phyloP scores from a whole-genome alignment of 2,329 filamentous ascomycete genomes.

The Dactylonectria macrodidyma region DNA sequence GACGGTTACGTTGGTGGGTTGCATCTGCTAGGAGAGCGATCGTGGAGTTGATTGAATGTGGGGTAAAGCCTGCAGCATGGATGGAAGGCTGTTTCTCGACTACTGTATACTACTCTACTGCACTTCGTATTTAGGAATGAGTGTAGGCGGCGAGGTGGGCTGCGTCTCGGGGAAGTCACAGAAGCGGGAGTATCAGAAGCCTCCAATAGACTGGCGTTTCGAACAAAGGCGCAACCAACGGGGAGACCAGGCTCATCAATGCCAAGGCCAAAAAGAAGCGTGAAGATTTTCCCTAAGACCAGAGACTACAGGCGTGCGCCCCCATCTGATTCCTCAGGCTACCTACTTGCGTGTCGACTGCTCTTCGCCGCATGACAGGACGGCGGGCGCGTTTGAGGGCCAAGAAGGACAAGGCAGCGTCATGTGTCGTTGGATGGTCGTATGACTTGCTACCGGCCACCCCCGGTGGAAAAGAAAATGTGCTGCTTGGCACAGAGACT shows the following conservation, averaged over 20 bases:
- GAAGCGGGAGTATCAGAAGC: slow-evolving; percentile 18
- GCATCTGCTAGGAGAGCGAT: slow-evolving; percentile 17
- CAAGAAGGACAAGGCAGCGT: not conserved
- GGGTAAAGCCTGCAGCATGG: not conserved
- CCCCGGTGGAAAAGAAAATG: not conserved
- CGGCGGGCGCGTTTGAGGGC: not conserved
- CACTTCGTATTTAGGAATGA: not conserved
- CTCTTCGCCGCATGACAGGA: not conserved
- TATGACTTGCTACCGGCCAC: not conserved
- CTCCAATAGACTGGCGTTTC: slow-evolving; percentile 23
- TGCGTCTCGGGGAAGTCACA: slow-evolving; percentile 1
- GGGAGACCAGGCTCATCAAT: not conserved
- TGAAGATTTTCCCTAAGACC: not conserved
- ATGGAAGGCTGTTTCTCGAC: not conserved
- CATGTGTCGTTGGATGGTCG: not conserved
- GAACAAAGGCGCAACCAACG: not conserved
- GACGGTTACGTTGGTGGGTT: slow-evolving; percentile 19
- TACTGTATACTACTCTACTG: not conserved
- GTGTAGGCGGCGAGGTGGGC: not conserved
- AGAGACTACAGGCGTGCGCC: not conserved
- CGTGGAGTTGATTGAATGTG: not conserved
- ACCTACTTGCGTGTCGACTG: slow-evolving; percentile 1
- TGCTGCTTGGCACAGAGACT: too few relatives aligned
- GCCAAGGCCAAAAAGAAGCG: not conserved
- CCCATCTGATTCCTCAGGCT: not conserved